Evolutionary conservation across 1,139 yeast species (phyloP), one percentile per base, ranked within the genome.

Genomic region (Kurtzmaniella quercitrusa): DNA sequence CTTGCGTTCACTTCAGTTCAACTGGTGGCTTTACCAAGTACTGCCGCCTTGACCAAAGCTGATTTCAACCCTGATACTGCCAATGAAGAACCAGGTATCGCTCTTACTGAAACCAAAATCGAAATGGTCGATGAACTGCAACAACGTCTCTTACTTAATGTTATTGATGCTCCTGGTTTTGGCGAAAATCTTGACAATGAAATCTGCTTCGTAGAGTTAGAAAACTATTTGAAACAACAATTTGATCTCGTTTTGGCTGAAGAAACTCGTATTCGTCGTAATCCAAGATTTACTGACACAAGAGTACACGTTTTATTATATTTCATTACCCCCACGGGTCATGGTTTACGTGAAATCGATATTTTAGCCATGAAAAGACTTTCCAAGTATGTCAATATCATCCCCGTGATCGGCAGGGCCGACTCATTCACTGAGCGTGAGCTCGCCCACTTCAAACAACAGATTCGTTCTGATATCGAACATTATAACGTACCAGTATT

Each of bases 201-300:
- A 40, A 47, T 77, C 69, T 59, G 89, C 59, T 85, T 87, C 57
- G 73, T 71, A 33, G 85, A 85, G 51, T 82, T 93, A 48, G 81
- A 83, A 44, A 79, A 78, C 48, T 91, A 82, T 60, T 70, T 93
- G 52, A 93, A 87, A 58, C 88, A 83, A 59, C 97, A 91, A 63
- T 91, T 87, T 62, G 98, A 93, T 63, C 89, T 86, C 54, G 94
- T 91, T 36, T 75, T 93, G 52, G 83, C 88, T 12, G 98, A 93
- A 63, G 98, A 93, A 62, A 84, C 95, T 15, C 78, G 95, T 50
- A 88, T 93, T 52, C 82, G 87, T 65, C 81, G 98, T 77, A 85
- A 85, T 56, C 94, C 94, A 25, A 66, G 90, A 45, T 85, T 85
- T 54, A 81, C 80, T 50, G 94, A 85, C 60, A 81, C 89, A 9